Percentiles rank a stretch among this genome's conserved stretches.
phyloP scores from a whole-genome alignment of 768 basidiomycete genomes.

The Scleroderma citrinum region DNA sequence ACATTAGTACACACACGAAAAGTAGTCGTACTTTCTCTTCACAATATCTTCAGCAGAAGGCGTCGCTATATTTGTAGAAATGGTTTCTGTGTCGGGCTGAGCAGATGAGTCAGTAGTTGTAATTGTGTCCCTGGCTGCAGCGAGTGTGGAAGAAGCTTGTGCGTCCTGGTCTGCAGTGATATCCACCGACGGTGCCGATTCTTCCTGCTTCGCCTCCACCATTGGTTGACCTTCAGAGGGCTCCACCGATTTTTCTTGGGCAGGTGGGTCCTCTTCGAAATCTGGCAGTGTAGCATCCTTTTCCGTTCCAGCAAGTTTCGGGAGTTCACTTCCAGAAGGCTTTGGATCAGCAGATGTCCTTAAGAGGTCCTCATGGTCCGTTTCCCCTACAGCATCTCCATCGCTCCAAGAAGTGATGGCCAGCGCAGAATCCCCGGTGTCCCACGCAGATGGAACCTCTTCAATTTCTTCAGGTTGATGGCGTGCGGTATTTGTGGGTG shows the following conservation, averaged over 20 bases:
- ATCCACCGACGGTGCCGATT: slow-evolving; percentile 2
- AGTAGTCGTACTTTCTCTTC: slow-evolving; percentile 19
- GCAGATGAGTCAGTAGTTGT: slow-evolving; percentile 9
- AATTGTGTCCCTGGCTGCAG: slow-evolving; percentile 1
- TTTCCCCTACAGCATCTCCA: slow-evolving; percentile 8
- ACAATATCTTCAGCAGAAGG: slow-evolving; percentile 15
- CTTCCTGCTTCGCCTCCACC: not conserved
- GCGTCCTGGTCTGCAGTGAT: slow-evolving; percentile 1
- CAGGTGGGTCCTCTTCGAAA: slow-evolving; percentile 45
- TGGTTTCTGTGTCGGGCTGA: slow-evolving; percentile 6
- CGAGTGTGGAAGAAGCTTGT: not conserved
- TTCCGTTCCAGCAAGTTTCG: slow-evolving; percentile 46
- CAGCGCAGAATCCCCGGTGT: slow-evolving; percentile 5
- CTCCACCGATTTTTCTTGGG: slow-evolving; percentile 6
- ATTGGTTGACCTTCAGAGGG: slow-evolving; percentile 6
- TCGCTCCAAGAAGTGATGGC: slow-evolving; percentile 15
- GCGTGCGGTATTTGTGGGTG: slow-evolving; percentile 7
- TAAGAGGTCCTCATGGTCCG: slow-evolving; percentile 1
- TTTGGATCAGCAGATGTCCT: slow-evolving; percentile 8
- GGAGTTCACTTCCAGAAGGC: slow-evolving; percentile 40
- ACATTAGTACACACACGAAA: not conserved
- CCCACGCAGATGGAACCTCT: slow-evolving; percentile 1
- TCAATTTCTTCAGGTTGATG: slow-evolving; percentile 19
- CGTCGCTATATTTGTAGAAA: not conserved
- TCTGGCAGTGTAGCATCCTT: slow-evolving; percentile 42